Base-by-base conservation (phyloP, 106 monocot species). In the Platanthera guangdongensis region DNA sequence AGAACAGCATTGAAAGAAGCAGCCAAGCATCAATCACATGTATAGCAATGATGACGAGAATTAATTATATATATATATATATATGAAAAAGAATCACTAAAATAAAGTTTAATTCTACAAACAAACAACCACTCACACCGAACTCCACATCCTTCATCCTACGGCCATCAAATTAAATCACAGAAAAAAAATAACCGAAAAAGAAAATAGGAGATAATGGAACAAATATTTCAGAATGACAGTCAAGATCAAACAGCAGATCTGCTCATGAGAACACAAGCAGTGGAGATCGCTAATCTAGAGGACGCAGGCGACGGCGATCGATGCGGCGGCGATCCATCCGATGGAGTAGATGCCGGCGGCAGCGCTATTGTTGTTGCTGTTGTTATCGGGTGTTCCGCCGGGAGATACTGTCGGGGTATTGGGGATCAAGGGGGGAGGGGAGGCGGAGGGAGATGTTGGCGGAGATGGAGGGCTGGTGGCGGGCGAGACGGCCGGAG, bases 71-170 rank as follows among this genome's bases (percentile, higher is more conserved):
- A 53, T 53, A 14, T 12, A 1, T 3, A 18, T 15, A 57, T 18
- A 59, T 59, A 59, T 18, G 21, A 21, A 59, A 59, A 59, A 59
- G 57, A 59, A 59, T 59, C 59, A 59, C 59, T 59, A 59, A 59
- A 55, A n/a, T 57, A 59, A 59, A 59, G 21, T 59, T 18, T n/a
- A 59, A 59, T 59, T 18, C 59, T 59, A 59, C 59, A 59, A 59
- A 21, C 59, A 59, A 6, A 5, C 59, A 59, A 39, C 21, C 19
- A 59, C 59, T 59, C 59, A 39, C n/a, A 59, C 59, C n/a, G 57
- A 57, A n/a, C 57, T 57, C 57, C 25, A 57, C 18, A 57, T 57
- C 4, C 0, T 25, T 25, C 25, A 39, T 39, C 19, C 59, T 59
- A 19, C 59, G 7, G 57, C 4, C 5, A 59, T 18, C 21, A 59